A percentile compares a stretch with the other conserved stretches of the same genome.
phyloP scores from a whole-genome alignment of 2,329 filamentous ascomycete genomes.

The Hymenoscyphus linearis region DNA sequence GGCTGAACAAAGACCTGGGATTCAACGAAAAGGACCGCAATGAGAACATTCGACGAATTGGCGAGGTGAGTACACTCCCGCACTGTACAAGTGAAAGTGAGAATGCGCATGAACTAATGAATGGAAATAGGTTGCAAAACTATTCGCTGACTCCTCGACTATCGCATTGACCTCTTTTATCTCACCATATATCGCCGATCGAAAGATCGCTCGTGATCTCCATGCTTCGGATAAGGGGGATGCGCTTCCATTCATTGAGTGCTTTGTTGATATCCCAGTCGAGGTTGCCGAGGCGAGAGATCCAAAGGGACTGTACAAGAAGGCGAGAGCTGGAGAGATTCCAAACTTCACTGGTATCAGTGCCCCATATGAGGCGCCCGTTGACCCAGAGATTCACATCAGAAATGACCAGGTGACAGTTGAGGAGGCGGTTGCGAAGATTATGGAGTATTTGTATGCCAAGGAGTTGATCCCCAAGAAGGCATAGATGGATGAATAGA shows the following conservation, averaged over 20 bases:
- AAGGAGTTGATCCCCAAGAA: slow-evolving; percentile 51
- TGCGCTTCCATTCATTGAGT: slow-evolving; percentile 83
- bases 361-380: slow-evolving; percentile 88
- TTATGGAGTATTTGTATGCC: slow-evolving; percentile 71
- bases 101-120: not conserved
- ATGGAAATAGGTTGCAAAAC: slow-evolving; percentile 71
- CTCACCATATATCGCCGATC: slow-evolving; percentile 85
- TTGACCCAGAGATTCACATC: slow-evolving; percentile 81
- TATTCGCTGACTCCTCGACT: slow-evolving; percentile 86
- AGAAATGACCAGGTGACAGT: slow-evolving; percentile 76
- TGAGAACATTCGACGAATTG: slow-evolving; percentile 96
- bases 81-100: not conserved
- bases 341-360: slow-evolving; percentile 96
- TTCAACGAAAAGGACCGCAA: slow-evolving; percentile 91
- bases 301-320: slow-evolving; percentile 97
- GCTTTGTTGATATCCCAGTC: slow-evolving; percentile 86
- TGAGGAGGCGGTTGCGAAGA: slow-evolving; percentile 82
- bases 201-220: slow-evolving; percentile 72
- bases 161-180: slow-evolving; percentile 96
- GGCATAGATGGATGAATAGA: slow-evolving; percentile 6
- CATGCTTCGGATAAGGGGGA: slow-evolving; percentile 61
- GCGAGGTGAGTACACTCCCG: slow-evolving; percentile 52
- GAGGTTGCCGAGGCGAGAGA: slow-evolving; percentile 92
- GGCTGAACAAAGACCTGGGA: slow-evolving; percentile 94
- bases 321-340: slow-evolving; percentile 87